phyloP scores from a whole-genome alignment of 2,329 filamentous ascomycete genomes.

The Diaporthe velutina region DNA sequence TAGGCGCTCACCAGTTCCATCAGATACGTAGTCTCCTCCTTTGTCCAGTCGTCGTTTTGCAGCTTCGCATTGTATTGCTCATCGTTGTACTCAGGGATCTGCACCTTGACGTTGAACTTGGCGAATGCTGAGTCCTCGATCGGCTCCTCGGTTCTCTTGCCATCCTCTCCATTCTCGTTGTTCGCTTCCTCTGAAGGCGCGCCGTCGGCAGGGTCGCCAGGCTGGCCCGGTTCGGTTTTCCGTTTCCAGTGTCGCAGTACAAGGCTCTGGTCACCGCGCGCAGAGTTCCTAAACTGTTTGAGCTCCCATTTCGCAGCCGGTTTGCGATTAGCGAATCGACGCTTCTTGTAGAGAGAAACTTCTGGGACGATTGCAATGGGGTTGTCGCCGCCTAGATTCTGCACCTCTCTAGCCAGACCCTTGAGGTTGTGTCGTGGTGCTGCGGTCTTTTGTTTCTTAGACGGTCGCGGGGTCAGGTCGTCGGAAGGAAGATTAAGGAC shows the following conservation, averaged over 20 bases:
- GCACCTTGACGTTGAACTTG: conserved; percentile 88
- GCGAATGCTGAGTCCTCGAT: conserved; percentile 77
- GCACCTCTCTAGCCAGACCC: conserved; percentile 74
- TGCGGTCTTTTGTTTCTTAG: conserved; percentile 81
- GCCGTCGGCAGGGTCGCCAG: conserved; percentile 44
- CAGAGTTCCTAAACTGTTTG: conserved; percentile 81
- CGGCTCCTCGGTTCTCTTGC: conserved; percentile 44
- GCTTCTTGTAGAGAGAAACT: conserved; percentile 70
- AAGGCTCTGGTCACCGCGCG: conserved; percentile 76
- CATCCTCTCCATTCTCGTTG: conserved; percentile 46
- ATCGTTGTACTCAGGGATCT: conserved; percentile 85
- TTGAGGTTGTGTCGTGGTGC: conserved; percentile 72
- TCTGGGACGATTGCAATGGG: conserved; percentile 76
- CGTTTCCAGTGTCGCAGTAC: conserved; percentile 85
- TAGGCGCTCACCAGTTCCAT: conserved; percentile 81
- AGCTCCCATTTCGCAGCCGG: conserved; percentile 75
- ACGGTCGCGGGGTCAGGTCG: conserved; percentile 63
- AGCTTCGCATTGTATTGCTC: conserved; percentile 86
- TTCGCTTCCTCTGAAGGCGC: conserved; percentile 51
- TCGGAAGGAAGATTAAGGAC: conserved; percentile 85
- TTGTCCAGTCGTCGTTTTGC: conserved; percentile 84
- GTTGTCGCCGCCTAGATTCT: conserved; percentile 75
- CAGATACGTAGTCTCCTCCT: conserved; percentile 94
- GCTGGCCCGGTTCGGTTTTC: conserved; percentile 63
- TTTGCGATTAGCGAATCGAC: conserved; percentile 66